A percentile compares a stretch with the other conserved stretches of the same genome.
phyloP scores from a whole-genome alignment of 345 rosid species.

The Lepidium sativum region DNA sequence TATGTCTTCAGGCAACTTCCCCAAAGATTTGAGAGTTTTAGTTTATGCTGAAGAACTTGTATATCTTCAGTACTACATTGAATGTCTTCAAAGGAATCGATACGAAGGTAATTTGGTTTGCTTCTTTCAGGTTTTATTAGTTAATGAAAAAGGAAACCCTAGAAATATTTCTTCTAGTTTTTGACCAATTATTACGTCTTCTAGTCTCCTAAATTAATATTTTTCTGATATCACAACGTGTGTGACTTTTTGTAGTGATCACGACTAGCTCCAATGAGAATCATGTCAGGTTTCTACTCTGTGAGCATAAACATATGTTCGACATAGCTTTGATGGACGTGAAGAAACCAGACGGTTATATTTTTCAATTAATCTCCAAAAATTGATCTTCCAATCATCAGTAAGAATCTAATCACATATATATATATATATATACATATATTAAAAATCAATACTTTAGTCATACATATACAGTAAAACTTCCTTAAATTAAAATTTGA shows the following conservation, averaged over 20 bases:
- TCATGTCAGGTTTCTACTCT: constrained; percentile 37
- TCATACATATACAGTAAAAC: no score
- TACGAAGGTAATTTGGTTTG: constrained; percentile 35
- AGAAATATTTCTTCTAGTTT: no score
- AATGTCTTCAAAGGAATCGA: no score
- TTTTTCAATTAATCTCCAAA: constrained; percentile 46
- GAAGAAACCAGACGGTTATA: constrained; percentile 55
- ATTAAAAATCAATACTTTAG: no score
- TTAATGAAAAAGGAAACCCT: no score
- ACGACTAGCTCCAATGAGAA: constrained; percentile 36
- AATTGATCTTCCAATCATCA: constrained; percentile 63
- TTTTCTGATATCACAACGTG: no score
- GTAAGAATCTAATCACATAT: constrained; percentile 32
- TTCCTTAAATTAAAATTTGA: no score
- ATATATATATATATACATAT: no score
- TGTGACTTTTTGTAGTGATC: constrained; percentile 37
- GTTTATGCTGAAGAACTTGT: constrained; percentile 57
- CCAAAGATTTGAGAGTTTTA: constrained; percentile 60
- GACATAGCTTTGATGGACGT: constrained; percentile 69
- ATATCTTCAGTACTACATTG: constrained; percentile 35
- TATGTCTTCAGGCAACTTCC: constrained; percentile 42
- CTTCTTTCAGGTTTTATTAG: not conserved
- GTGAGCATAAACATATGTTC: constrained; percentile 28
- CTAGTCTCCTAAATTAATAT: no score
- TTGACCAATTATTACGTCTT: no score